Evolutionary conservation across 2,329 filamentous ascomycete genomes (phyloP).

Genomic region (Paradendryphiella salina): DNA sequence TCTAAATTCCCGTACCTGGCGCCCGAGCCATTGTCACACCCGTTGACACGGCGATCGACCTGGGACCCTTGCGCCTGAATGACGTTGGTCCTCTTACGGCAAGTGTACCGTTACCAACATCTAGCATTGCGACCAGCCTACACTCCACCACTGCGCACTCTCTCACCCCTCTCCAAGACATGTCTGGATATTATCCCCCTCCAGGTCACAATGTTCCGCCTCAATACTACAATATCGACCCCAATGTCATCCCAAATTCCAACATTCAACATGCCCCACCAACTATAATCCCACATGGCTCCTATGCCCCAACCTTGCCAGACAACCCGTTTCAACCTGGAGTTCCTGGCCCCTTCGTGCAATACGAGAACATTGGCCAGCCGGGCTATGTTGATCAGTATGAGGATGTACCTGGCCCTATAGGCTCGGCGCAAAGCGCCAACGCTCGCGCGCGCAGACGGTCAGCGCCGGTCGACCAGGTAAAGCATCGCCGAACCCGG

Average conservation of each 20-base stretch:
- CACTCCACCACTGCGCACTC: conserved; percentile 25
- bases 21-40: conserved; percentile 35
- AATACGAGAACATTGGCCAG: conserved; percentile 41
- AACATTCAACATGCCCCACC: conserved; percentile 31
- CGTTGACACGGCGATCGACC: conserved; percentile 38
- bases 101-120: conserved; percentile 32
- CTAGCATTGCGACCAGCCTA: conserved; percentile 21
- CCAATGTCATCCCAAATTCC: conserved; percentile 29
- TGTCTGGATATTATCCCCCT: conserved; percentile 46
- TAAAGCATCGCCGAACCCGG: conserved; percentile 90
- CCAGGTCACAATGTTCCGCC: conserved; percentile 40
- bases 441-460: conserved; percentile 39
- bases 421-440: conserved; percentile 34
- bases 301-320: conserved; percentile 33
- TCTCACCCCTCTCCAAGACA: conserved; percentile 25
- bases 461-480: conserved; percentile 61
- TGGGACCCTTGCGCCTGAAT: conserved; percentile 44
- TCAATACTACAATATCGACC: conserved; percentile 44
- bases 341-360: conserved; percentile 37
- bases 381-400: conserved; percentile 43
- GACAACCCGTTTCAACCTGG: conserved; percentile 41
- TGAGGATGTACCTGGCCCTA: conserved; percentile 37
- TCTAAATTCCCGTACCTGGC: conserved; percentile 32
- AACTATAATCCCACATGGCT: conserved; percentile 37
- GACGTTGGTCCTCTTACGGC: conserved; percentile 44